Conservation (phyloP, 169 alveolate genomes). For the Plasmodium chabaudi region DNA sequence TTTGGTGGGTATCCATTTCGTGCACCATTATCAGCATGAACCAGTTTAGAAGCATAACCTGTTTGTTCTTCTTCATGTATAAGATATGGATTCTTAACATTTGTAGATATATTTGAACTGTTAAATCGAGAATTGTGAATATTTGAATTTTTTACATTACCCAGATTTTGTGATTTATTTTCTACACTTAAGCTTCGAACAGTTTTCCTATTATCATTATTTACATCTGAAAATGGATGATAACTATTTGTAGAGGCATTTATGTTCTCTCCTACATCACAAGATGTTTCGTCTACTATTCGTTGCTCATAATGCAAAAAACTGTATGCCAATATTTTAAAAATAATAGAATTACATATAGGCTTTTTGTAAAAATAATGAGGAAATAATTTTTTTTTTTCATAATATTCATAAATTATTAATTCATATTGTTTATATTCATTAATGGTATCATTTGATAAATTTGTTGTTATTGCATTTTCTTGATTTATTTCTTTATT, state of each 20-base stretch:
- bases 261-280: neutral
- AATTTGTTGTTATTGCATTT: neutral
- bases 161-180: neutral
- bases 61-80: neutral
- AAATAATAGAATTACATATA: conserved; percentile 36
- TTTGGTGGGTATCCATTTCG: neutral
- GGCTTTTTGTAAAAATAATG: conserved; percentile 44
- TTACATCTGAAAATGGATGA: neutral
- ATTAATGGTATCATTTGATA: neutral
- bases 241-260: neutral
- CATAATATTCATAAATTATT: conserved; percentile 18
- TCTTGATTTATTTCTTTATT: neutral
- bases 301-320: conserved; percentile 50
- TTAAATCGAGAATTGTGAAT: conserved; percentile 20
- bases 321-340: conserved; percentile 47
- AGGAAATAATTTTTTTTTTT: conserved; percentile 43
- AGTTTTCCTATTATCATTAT: neutral
- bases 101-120: conserved; percentile 46
- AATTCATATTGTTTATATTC: conserved; percentile 43
- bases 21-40: too few species aligned
- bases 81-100: neutral
- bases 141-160: neutral
- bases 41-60: neutral
- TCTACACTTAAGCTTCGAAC: conserved; percentile 61
- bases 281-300: neutral